Base-by-base conservation (phyloP, 2,329 filamentous ascomycete genomes). In the Trichoderma cornu-damae region DNA sequence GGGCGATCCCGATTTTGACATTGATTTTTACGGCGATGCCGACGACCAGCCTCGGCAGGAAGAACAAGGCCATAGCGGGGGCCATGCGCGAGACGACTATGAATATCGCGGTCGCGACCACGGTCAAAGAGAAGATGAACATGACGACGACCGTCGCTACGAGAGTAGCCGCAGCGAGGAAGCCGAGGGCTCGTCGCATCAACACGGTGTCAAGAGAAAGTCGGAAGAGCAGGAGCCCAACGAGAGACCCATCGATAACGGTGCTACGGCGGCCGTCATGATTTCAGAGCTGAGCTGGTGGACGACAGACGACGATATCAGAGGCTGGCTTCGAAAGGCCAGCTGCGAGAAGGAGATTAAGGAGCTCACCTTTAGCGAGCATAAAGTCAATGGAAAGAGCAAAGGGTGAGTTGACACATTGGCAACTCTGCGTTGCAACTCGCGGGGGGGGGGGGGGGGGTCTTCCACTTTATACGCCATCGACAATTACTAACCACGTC, bases 331-430 rank as follows among this genome's bases (percentile, higher is more conserved):
- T 22, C 85, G 85, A 63, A 81, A 89, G 62, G 89, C 88, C n/a
- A 83, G 82, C 2, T 89, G 85, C 64, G 94, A 97, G 70, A 81
- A 86, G 44, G 90, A 96, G 67, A 76, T 97, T 16, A 91, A 89
- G 66, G 94, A 97, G 60, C 84, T 99, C 51, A 96, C 92, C 0
- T 99, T 97, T 71, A 96, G 90, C 67, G 94, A 99, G 71, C 94
- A 97, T 74, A 99, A 99, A 71, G 92, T 97, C 47, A 99, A 99
- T 65, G 94, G 94, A 65, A 99, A 99, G 76, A 96, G 90, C 74
- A 96, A 97, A 77, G 93, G 94, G 92, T 96, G 79, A 62, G 85
- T 18, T 14, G 12, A 9, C 24, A 8, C 16, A 11, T 16, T 4
- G 16, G 24, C 16, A 14, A 2, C 6, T 26, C 16, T 20, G 24